These are phyloP conservation scores for Colletotrichum magnum DNA, from an alignment of 2,329 filamentous ascomycete genomes.

Conservation along the genomic window DNA sequence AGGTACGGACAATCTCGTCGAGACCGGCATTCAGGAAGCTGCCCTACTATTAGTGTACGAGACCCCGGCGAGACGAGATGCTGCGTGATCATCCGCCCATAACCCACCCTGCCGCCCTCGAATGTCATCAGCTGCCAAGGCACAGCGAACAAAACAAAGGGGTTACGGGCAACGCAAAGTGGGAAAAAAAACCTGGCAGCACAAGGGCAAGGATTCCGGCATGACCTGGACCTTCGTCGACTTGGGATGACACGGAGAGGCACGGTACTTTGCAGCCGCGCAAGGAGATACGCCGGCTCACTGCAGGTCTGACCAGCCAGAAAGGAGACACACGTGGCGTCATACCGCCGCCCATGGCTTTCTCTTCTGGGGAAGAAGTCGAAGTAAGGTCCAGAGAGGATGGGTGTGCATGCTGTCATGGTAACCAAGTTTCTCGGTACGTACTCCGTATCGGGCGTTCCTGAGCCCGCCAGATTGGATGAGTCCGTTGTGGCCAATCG, in stretches of 20 bases:
- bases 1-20: neutral
- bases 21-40: slow-evolving; percentile 10
- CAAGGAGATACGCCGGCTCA: slow-evolving; percentile 20
- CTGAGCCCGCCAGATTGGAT: slow-evolving; percentile 32
- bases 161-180: slow-evolving; percentile 2
- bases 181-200: slow-evolving; percentile 15
- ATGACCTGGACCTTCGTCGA: slow-evolving; percentile 3
- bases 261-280: slow-evolving; percentile 1
- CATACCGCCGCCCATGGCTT: slow-evolving; percentile 21
- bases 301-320: slow-evolving; percentile 23
- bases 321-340: slow-evolving; percentile 36
- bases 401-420: slow-evolving; percentile 6
- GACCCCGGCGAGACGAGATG: slow-evolving; percentile 7
- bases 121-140: slow-evolving; percentile 1
- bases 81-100: slow-evolving; percentile 1
- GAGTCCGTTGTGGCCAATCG: slow-evolving; percentile 21
- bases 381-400: neutral
- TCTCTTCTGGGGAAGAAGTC: neutral
- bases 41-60: slow-evolving; percentile 5
- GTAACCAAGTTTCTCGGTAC: neutral
- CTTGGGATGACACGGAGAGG: slow-evolving; percentile 27
- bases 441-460: slow-evolving; percentile 20
- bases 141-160: slow-evolving; percentile 7
- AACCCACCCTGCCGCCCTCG: slow-evolving; percentile 3
- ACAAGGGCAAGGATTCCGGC: slow-evolving; percentile 13